Evolutionary conservation across 495 filamentous ascomycete genomes (phyloP).

Genomic region (Xylaria scruposa): DNA sequence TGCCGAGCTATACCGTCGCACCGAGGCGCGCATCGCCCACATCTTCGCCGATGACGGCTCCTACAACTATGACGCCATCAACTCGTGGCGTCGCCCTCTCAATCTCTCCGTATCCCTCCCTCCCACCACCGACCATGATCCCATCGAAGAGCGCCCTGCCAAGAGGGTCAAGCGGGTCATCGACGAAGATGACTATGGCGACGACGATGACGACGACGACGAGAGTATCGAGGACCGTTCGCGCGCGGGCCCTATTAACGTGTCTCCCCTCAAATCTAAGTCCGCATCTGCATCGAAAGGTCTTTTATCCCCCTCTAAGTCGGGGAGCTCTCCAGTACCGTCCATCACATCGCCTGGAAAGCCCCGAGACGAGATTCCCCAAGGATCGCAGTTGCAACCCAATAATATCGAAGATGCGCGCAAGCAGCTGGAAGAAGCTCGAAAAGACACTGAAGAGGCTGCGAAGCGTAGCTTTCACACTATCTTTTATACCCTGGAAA

Average conservation of each 20-base stretch:
- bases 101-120: conserved; percentile 43
- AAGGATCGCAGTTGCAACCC: conserved; percentile 55
- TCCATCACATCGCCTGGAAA: conserved; percentile 60
- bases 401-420: conserved; percentile 83
- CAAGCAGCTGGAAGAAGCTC: conserved; percentile 91
- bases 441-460: conserved; percentile 89
- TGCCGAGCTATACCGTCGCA: conserved; percentile 49
- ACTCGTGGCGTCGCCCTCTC: conserved; percentile 46
- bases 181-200: conserved; percentile 81
- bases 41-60: conserved; percentile 83
- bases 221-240: conserved; percentile 58
- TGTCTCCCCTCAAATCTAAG: conserved; percentile 68
- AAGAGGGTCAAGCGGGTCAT: conserved; percentile 61
- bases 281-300: conserved; percentile 55
- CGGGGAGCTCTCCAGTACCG: conserved; percentile 62
- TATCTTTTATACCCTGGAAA: conserved; percentile 92
- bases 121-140: conserved; percentile 55
- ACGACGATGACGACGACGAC: conserved; percentile 75
- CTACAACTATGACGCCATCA: conserved; percentile 49
- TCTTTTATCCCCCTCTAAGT: conserved; percentile 62
- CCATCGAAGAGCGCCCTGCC: conserved; percentile 54
- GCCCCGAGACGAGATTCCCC: conserved; percentile 47
- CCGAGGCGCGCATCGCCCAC: conserved; percentile 57
- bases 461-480: conserved; percentile 89
- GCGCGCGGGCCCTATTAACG: conserved; percentile 36